Percentiles rank a stretch among this genome's conserved stretches.
These are phyloP conservation scores for Verbena officinalis DNA, from an alignment of 257 asterid genomes.

Conservation along the genomic window DNA sequence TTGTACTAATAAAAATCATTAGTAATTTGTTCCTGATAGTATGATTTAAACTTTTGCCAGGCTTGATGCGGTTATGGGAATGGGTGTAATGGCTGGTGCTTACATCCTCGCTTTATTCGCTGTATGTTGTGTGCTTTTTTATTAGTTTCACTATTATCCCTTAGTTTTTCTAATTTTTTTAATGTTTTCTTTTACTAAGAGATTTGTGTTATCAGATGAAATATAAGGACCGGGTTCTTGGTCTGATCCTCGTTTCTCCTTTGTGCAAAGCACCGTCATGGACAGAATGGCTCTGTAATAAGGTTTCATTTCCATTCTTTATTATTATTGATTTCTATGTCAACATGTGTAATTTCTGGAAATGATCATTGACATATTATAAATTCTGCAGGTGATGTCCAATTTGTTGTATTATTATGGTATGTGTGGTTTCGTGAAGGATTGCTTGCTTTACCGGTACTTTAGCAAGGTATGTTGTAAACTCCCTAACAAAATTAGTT, in stretches of 20 bases:
- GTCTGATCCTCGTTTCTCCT: constrained; percentile 81
- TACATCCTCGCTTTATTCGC: constrained; percentile 71
- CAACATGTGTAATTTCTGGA: background rate
- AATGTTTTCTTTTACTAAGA: constrained; percentile 6
- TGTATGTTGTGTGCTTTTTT: constrained; percentile 43
- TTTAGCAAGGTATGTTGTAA: constrained; percentile 64
- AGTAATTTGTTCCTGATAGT: constrained; percentile 20
- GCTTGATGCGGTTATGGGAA: constrained; percentile 78
- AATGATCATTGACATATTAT: constrained; percentile 14
- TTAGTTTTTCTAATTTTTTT: constrained; percentile 3
- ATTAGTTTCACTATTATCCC: constrained; percentile 1
- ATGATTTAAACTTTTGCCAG: constrained; percentile 40
- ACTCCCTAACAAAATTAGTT: constrained; percentile 8
- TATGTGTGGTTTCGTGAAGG: constrained; percentile 68
- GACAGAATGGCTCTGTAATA: constrained; percentile 78
- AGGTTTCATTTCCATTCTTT: constrained; percentile 42
- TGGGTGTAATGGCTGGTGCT: constrained; percentile 88
- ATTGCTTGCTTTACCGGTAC: constrained; percentile 64
- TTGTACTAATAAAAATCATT: constrained; percentile 1
- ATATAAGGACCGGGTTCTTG: constrained; percentile 73
- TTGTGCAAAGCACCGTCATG: constrained; percentile 76
- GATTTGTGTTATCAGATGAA: constrained; percentile 53
- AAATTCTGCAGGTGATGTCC: constrained; percentile 58
- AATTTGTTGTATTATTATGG: constrained; percentile 75
- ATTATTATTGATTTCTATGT: too few relatives aligned